These are phyloP conservation scores for Collybia nuda DNA, from an alignment of 768 basidiomycete genomes.

Conservation along the genomic window DNA sequence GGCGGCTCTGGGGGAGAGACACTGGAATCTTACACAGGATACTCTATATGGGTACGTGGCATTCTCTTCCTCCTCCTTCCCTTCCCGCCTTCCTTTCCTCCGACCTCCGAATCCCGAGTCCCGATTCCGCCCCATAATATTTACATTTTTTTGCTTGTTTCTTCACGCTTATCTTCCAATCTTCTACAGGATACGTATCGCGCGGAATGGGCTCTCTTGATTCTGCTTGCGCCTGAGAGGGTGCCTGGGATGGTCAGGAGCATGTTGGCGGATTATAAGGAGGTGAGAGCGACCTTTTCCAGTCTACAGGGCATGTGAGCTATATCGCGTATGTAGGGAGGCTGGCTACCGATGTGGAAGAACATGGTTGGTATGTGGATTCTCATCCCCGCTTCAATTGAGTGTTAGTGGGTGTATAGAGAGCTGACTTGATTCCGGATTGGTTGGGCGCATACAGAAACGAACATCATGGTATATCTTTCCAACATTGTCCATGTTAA, in stretches of 20 bases:
- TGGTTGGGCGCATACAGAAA: constrained; percentile 50
- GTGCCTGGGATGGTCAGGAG: constrained; percentile 73
- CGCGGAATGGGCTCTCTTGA: constrained; percentile 77
- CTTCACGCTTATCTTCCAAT: too few species aligned
- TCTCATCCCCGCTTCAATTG: too few species aligned
- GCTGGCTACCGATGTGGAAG: constrained; percentile 92
- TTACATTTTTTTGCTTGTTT: too few species aligned
- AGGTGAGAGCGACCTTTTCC: constrained; percentile 38
- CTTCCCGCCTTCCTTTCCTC: neutral
- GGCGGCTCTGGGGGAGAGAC: constrained; percentile 2
- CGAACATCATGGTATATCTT: constrained; percentile 72
- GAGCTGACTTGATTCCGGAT: too few species aligned
- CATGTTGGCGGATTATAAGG: constrained; percentile 77
- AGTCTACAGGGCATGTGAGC: too few species aligned
- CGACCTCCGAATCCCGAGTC: too few species aligned
- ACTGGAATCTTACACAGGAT: constrained; percentile 75
- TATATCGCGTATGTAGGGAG: constrained; percentile 39
- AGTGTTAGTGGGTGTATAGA: too few species aligned
- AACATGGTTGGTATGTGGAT: constrained; percentile 49
- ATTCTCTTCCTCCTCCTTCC: neutral
- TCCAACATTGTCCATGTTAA: neutral
- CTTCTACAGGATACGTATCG: constrained; percentile 67
- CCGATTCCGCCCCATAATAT: too few species aligned
- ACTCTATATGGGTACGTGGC: constrained; percentile 69
- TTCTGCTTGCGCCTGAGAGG: constrained; percentile 76